Evolutionary conservation across 106 monocot genomes (phyloP).

Genomic region (Allium sativum): DNA sequence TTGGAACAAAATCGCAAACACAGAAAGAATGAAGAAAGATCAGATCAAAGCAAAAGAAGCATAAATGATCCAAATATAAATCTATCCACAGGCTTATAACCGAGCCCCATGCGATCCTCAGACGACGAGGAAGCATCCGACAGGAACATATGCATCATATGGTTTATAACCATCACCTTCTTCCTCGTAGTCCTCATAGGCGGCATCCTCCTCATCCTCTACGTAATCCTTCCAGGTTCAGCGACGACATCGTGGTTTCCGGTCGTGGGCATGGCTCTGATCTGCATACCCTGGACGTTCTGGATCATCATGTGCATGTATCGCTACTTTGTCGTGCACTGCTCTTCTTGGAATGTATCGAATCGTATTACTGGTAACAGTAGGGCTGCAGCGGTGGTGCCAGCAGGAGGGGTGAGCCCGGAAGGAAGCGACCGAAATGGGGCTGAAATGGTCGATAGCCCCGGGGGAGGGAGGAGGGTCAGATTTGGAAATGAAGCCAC

Average conservation of each 20-base stretch:
- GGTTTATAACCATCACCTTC: not conserved
- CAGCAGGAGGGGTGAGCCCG: not conserved
- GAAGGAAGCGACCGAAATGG: not conserved
- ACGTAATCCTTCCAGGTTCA: conserved; percentile 32
- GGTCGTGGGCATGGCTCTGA: conserved; percentile 29
- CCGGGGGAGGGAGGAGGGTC: conserved; percentile 23
- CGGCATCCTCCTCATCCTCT: conserved; percentile 32
- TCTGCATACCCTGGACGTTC: conserved; percentile 45
- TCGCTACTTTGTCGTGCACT: conserved; percentile 1
- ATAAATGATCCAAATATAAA: too few relatives aligned
- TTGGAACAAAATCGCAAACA: too few relatives aligned
- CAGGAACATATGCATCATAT: not conserved
- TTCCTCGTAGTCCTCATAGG: conserved; percentile 19
- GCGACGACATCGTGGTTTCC: conserved; percentile 18
- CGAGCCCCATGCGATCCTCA: too few relatives aligned
- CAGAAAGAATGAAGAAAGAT: too few relatives aligned
- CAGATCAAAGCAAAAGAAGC: too few relatives aligned
- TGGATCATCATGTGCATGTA: conserved; percentile 56
- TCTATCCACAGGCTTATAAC: too few relatives aligned
- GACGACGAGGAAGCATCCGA: not conserved
- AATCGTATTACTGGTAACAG: not conserved
- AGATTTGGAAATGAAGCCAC: conserved; percentile 12
- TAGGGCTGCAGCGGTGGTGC: conserved; percentile 6
- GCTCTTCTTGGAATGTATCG: not conserved
- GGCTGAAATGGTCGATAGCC: conserved; percentile 9